phyloP scores from a whole-genome alignment of 2,329 filamentous ascomycete genomes.

The Calonectria pseudoturangicola region DNA sequence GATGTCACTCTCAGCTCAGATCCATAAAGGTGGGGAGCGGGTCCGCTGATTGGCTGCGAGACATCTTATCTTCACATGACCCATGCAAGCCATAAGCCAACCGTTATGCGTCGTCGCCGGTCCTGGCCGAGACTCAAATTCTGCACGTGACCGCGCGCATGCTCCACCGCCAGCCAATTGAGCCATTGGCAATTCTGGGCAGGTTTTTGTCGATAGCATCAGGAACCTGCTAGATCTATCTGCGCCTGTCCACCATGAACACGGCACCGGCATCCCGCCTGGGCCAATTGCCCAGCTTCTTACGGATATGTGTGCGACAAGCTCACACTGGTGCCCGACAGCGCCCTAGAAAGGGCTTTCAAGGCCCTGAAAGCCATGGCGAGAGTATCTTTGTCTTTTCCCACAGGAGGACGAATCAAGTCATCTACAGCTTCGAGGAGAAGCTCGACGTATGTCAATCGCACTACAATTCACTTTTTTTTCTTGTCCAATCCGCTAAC shows the following conservation, averaged over 20 bases:
- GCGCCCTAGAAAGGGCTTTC: constrained; percentile 50
- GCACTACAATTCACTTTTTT: not conserved
- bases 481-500: constrained; percentile 12
- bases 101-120: constrained; percentile 17
- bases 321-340: constrained; percentile 54
- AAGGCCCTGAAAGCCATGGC: constrained; percentile 66
- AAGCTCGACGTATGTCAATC: constrained; percentile 65
- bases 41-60: constrained; percentile 45
- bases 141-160: constrained; percentile 54
- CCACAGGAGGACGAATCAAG: constrained; percentile 69
- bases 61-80: constrained; percentile 56
- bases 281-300: constrained; percentile 65
- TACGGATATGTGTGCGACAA: constrained; percentile 65
- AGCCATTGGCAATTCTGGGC: constrained; percentile 46
- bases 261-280: constrained; percentile 59
- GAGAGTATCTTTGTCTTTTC: constrained; percentile 75
- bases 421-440: constrained; percentile 71
- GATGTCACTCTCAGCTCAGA: constrained; percentile 58
- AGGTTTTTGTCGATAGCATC: constrained; percentile 45
- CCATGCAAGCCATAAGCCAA: constrained; percentile 26
- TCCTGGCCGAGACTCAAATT: constrained; percentile 2
- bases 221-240: constrained; percentile 48
- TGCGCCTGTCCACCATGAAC: constrained; percentile 61
- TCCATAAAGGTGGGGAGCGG: constrained; percentile 46
- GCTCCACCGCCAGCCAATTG: constrained; percentile 41